Evolutionary conservation across 2,329 filamentous ascomycete species (phyloP).

Genomic region (Penicillium sp.): DNA sequence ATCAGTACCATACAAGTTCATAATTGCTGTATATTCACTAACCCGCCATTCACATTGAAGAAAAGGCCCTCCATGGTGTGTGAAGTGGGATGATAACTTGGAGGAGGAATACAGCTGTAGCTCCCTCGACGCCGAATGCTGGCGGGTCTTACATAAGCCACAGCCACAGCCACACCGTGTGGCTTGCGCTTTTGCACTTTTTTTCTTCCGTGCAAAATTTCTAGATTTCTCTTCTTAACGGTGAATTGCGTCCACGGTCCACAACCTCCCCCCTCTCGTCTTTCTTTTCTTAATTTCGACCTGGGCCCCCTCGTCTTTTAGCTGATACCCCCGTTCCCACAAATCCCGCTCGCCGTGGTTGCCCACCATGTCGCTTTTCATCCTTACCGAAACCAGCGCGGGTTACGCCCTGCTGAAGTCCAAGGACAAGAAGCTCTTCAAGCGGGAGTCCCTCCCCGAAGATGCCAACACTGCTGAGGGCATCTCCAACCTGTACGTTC

Average conservation of each 20-base stretch:
- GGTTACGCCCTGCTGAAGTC: conserved; percentile 99
- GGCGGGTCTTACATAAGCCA: conserved; percentile 40
- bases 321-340: conserved; percentile 22
- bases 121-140: conserved; percentile 27
- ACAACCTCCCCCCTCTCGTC: conserved; percentile 33
- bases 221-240: conserved; percentile 39
- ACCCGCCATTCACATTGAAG: conserved; percentile 95
- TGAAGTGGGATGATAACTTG: conserved; percentile 26
- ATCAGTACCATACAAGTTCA: conserved; percentile 26
- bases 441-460: conserved; percentile 77
- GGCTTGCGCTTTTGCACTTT: conserved; percentile 45
- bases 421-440: conserved; percentile 96
- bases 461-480: conserved; percentile 82
- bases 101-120: conserved; percentile 27
- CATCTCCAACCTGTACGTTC: conserved; percentile 80
- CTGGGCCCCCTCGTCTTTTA: conserved; percentile 25
- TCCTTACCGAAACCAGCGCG: conserved; percentile 91
- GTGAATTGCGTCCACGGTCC: conserved; percentile 43
- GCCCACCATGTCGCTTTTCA: conserved; percentile 80
- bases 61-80: conserved; percentile 83
- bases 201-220: conserved; percentile 46
- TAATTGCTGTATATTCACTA: conserved; percentile 38
- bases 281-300: conserved; percentile 33
- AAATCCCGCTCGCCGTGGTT: conserved; percentile 38
- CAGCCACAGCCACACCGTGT: conserved; percentile 39